Evolutionary conservation across 345 rosid genomes (phyloP), one percentile per base, ranked within the genome.

Genomic region (Ceriops tagal): DNA sequence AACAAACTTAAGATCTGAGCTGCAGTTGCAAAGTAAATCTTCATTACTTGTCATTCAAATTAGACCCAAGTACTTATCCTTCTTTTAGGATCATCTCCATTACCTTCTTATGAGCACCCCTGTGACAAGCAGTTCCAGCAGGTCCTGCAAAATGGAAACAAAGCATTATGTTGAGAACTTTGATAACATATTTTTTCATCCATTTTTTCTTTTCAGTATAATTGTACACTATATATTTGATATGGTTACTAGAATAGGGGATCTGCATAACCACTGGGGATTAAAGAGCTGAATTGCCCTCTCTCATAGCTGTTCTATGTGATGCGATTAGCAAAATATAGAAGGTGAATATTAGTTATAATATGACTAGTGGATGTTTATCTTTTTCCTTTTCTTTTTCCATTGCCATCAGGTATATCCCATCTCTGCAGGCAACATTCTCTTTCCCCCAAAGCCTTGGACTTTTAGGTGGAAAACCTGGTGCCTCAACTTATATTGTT

Each of bases 371-470:
- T 13, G 49, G 49, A 43, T 43, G 5, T 3, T 43, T 43, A 43
- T 43, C 3, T 15, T 3, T 43, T 13, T 3, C 59, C 5, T 9
- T 24, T 56, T 0, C 18, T 67, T 68, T 68, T 31, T 65, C 26
- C 62, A 66, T 73, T 70, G 32, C 47, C 73, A 3, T 61, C 74
- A 93, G 99, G 85, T 91, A 92, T 62, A 79, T 88, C 75, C 96
- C 99, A 66, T 90, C 92, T 58, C 78, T 95, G 69, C 77, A 69
- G 59, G 85, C 87, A 47, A 86, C 95, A 59, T 92, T 92, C 81
- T 81, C 90, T 64, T 92, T 92, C 70, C 93, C 97, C 27, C 97
- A 92, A 65, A 90, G 97, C 83, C 87, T 95, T 61, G 97, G 99
- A 46, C 84, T 95, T 66, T 69, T 95, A 80, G 97, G 99, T 70